Conservation (phyloP, 2,329 filamentous ascomycete species). For the Colletotrichum sp. region DNA sequence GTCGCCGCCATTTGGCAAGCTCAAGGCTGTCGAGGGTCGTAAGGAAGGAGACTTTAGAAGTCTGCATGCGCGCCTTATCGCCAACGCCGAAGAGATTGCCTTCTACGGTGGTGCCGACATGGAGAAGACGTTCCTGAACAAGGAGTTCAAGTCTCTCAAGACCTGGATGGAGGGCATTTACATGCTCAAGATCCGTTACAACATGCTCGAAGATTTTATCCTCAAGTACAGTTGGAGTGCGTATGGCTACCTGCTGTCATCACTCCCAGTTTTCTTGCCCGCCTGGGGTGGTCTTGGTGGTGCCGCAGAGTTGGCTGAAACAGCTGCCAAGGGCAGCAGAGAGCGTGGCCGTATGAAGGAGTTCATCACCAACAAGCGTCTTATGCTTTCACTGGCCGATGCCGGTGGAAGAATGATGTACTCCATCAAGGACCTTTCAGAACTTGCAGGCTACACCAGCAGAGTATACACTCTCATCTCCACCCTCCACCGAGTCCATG, state of each 20-base stretch:
- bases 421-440: slow-evolving; percentile 96
- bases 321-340: slow-evolving; percentile 57
- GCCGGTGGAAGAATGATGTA: slow-evolving; percentile 99
- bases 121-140: slow-evolving; percentile 90
- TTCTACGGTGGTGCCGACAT: slow-evolving; percentile 97
- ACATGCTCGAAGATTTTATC: slow-evolving; percentile 98
- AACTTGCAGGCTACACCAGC: slow-evolving; percentile 94
- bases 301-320: slow-evolving; percentile 67
- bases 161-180: slow-evolving; percentile 99
- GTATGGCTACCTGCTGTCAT: slow-evolving; percentile 93
- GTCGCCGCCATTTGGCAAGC: slow-evolving; percentile 94
- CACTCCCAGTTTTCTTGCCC: slow-evolving; percentile 90
- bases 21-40: slow-evolving; percentile 94
- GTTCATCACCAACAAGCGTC: slow-evolving; percentile 97
- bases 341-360: slow-evolving; percentile 94
- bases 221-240: slow-evolving; percentile 99
- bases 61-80: slow-evolving; percentile 88
- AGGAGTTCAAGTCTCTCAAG: slow-evolving; percentile 90
- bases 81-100: slow-evolving; percentile 96
- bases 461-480: slow-evolving; percentile 95
- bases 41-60: slow-evolving; percentile 95
- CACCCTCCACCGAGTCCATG: slow-evolving; percentile 91
- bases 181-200: slow-evolving; percentile 96
- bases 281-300: slow-evolving; percentile 90
- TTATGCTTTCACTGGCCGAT: slow-evolving; percentile 97